These are phyloP conservation scores for Neocallimastix lanati DNA, from an alignment of 192 early-diverging fungal species.

Conservation along the genomic window DNA sequence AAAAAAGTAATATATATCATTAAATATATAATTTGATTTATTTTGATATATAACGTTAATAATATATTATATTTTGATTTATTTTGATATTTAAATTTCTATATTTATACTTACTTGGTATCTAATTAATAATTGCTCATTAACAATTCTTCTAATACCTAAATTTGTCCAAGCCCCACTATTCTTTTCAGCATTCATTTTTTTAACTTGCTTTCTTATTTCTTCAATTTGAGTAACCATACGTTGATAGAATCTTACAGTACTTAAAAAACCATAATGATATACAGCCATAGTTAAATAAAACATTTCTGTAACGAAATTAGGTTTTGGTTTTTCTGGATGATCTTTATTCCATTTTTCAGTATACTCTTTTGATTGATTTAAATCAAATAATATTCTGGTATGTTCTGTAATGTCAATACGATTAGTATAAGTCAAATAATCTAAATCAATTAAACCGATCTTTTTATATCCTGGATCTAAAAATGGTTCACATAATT, in stretches of 20 bases:
- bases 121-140: constrained; percentile 24
- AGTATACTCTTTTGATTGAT: constrained; percentile 40
- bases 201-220: constrained; percentile 42
- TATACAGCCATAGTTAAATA: constrained; percentile 54
- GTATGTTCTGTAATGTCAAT: constrained; percentile 53
- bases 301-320: constrained; percentile 86
- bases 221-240: constrained; percentile 31
- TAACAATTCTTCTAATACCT: constrained; percentile 10
- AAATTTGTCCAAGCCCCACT: constrained; percentile 11
- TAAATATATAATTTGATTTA: too few species aligned
- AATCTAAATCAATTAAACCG: constrained; percentile 51
- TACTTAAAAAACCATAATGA: constrained; percentile 64
- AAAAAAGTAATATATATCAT: too few species aligned
- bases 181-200: constrained; percentile 36
- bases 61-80: too few species aligned
- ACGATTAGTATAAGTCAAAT: constrained; percentile 35
- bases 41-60: too few species aligned
- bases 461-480: constrained; percentile 49
- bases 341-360: constrained; percentile 7
- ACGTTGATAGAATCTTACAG: constrained; percentile 39
- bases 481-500: constrained; percentile 70
- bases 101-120: constrained; percentile 18
- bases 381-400: constrained; percentile 57
- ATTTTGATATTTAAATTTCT: neutral
- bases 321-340: constrained; percentile 11